Evolutionary conservation across 2,329 filamentous ascomycete species (phyloP).

Genomic region (Scedosporium apiospermum): DNA sequence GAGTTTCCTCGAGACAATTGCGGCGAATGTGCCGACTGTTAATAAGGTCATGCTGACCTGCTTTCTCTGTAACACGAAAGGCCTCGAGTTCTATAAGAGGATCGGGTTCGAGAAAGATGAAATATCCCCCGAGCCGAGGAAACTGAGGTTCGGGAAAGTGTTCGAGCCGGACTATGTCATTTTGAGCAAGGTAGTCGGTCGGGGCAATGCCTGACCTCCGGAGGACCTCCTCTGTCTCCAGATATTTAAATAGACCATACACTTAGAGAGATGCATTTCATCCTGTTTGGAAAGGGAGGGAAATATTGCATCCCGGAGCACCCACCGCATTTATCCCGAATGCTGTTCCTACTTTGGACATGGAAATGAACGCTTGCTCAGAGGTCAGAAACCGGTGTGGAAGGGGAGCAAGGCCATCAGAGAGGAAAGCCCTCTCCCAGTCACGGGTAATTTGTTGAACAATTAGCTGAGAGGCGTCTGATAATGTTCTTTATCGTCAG

Average conservation of each 20-base stretch:
- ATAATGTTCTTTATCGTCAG: background rate
- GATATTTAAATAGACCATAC: background rate
- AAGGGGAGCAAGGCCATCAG: too few species aligned
- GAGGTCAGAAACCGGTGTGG: too few species aligned
- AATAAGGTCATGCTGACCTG: conserved; percentile 67
- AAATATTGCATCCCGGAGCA: too few species aligned
- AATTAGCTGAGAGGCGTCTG: too few species aligned
- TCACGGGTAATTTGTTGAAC: too few species aligned
- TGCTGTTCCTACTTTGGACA: too few species aligned
- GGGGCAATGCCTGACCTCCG: background rate
- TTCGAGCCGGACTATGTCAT: conserved; percentile 51
- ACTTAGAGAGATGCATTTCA: background rate
- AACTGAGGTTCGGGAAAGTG: conserved; percentile 43
- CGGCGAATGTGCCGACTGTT: conserved; percentile 41
- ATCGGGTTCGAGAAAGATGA: conserved; percentile 48
- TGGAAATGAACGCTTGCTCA: too few species aligned
- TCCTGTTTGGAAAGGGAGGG: too few species aligned
- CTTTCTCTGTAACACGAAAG: conserved; percentile 52
- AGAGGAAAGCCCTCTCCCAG: too few species aligned
- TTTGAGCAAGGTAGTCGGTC: conserved; percentile 34
- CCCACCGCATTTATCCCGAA: too few species aligned
- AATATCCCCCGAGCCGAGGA: conserved; percentile 43
- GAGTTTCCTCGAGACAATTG: conserved; percentile 42
- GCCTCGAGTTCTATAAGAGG: conserved; percentile 49
- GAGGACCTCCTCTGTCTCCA: too few species aligned